Base-by-base conservation (phyloP, 352 stramenopile species). In the Pythium chondricola region DNA sequence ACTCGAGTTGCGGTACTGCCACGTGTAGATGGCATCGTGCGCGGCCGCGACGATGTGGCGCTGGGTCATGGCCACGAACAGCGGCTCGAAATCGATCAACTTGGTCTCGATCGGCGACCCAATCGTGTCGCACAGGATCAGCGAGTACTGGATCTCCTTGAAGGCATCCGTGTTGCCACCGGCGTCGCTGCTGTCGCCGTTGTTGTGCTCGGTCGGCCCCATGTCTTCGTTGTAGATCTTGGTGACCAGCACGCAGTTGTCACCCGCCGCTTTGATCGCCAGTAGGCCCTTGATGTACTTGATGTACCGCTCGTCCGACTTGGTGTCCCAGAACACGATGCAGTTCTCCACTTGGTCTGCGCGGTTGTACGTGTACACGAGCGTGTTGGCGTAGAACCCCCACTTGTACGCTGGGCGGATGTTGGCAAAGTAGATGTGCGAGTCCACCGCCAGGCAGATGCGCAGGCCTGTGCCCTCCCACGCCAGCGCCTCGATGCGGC, bases 391-490 rank as follows among this genome's bases (percentile, higher is more conserved):
- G 48, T 95, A 95, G 47, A 83, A 95, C 11, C 84, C 84, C 88
- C 88, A 97, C 37, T 88, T 89, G 72, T 97, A 97, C 31, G 83
- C 78, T 17, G 81, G 87, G 6, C 93, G 84, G 38, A 98, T 93
- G 66, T 97, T 97, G 29, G 92, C 93, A 67, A 98, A 98, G 74
- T 96, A 98, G 43, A 98, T 97, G 71, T 94, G 90, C 17, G 85
- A 91, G 65, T 97, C 93, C 18, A 98, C 90, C 0, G 93, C 93
- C 16, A 98, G 58, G 33, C 91, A 95, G 35, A 98, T 93, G 26
- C 90, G 73, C 31, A 97, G 53, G 13, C 91, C 89, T 2, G 71
- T 75, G 46, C 89, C 88, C 71, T 98, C 92, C 92, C 92, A 98
- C 22, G 83, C 84, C 6, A 98, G 57, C 8, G 78, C 76, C 58